Evolutionary conservation across 2,329 filamentous ascomycete genomes (phyloP), one percentile per base, ranked within the genome.

Genomic region (Aspergillus terreus): DNA sequence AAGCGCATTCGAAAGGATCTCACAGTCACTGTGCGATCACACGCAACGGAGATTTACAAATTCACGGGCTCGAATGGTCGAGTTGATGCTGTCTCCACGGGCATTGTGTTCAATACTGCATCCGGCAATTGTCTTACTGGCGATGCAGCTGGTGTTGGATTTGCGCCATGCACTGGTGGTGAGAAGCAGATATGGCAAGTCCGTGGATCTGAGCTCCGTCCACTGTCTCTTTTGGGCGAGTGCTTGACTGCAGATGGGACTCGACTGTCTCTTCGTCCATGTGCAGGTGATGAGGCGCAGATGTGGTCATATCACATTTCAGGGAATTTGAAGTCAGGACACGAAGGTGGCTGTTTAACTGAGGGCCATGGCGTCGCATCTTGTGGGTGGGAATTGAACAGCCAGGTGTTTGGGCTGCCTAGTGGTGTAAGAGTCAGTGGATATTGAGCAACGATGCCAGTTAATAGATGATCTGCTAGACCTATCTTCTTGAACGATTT

Each of bases 31-130:
- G 53, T 77, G 4, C 61, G 63, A 1, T 60, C 62, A 0, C 75
- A 74, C 46, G 72, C 73, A 41, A 76, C 74, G 1, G 69, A 62
- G 6, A 72, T 79, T 11, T 74, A 72, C 54, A 69, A 76, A 36
- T 63, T 80, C 32, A 68, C 71, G 5, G 55, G 64, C n/a, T 61
- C 65, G 3, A 40, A 51, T 4, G 58, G 61, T 15, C 64, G 50
- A 33, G 56, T 56, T 15, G 56, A 57, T 17, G 58, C 67, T 9
- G 68, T 66, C 7, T 75, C 77, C 0, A 80, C 76, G 0, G 78
- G 77, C 4, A 70, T 76, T 58, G 72, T 80, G 45, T 78, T 80
- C 62, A 78, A 79, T 57, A 78, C 76, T 0, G 72, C 68, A 19
- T 76, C 74, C 2, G 62, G 72, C 9, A 68, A 70, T 27, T 77